phyloP scores from a whole-genome alignment of 768 basidiomycete species.

The Collybia sp. region DNA sequence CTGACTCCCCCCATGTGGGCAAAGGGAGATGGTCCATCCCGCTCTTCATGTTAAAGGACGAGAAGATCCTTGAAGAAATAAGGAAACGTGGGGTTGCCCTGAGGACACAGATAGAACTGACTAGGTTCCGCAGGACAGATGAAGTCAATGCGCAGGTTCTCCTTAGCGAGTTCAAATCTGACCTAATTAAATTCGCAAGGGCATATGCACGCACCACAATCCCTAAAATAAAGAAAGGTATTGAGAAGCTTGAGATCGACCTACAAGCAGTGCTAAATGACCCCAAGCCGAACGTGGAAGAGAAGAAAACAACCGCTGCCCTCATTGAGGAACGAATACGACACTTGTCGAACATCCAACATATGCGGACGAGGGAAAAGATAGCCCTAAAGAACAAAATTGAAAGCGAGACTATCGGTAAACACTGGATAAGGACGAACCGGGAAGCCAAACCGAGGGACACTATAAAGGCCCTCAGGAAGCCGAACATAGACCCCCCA shows the following conservation, averaged over 20 bases:
- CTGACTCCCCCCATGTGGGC: slow-evolving; percentile 21
- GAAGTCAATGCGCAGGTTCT: no score
- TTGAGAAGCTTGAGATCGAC: background rate
- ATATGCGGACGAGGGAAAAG: slow-evolving; percentile 2
- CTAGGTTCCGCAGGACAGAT: no score
- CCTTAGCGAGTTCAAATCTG: no score
- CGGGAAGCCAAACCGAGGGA: slow-evolving; percentile 9
- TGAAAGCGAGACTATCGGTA: slow-evolving; percentile 6
- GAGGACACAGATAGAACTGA: no score
- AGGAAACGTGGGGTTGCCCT: no score
- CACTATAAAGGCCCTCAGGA: slow-evolving; percentile 3
- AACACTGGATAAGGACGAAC: slow-evolving; percentile 7
- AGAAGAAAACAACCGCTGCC: background rate
- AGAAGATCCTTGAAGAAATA: slow-evolving; percentile 2
- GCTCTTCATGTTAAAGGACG: slow-evolving; percentile 12
- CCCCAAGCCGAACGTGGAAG: background rate
- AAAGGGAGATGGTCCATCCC: slow-evolving; percentile 27
- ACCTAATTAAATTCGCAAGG: slow-evolving; percentile 7
- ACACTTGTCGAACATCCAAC: slow-evolving; percentile 3
- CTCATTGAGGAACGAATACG: slow-evolving; percentile 3
- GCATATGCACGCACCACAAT: slow-evolving; percentile 5
- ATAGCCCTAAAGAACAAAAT: slow-evolving; percentile 2
- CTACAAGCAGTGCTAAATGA: slow-evolving; percentile 1
- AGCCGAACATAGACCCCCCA: background rate
- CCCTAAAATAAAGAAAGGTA: slow-evolving; percentile 1